Evolutionary conservation across 352 stramenopile species (phyloP), one percentile per base, ranked within the genome.

Genomic region (Pythium folliculosum): DNA sequence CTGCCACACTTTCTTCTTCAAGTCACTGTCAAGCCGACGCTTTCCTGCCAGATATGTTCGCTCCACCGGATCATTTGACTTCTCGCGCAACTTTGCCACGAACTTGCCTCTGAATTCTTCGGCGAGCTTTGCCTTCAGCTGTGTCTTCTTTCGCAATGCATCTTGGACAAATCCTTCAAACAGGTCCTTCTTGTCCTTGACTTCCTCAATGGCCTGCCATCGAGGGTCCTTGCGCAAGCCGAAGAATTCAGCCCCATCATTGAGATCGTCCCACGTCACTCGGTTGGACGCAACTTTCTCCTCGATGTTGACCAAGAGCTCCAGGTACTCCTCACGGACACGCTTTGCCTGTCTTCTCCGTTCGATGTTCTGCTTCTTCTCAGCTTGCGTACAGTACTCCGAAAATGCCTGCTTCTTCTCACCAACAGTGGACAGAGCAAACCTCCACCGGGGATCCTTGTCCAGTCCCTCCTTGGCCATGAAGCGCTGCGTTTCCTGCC

Each of bases 381-480:
- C 77, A 0, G 73, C 74, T 37, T 93, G 86, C 21, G 85, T 91
- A 43, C 82, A 90, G 57, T 92, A 95, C 65, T 95, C 87, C 0
- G 87, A 84, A 32, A 89, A 94, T 12, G 80, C 81, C 60, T 95
- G 87, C 48, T 95, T 95, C 74, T 93, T 92, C 43, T 95, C 85
- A 14, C 87, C 87, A 0, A 89, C 80, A 0, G 79, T 91, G 1
- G 68, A 63, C 13, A 94, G 59, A 10, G 84, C 82, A 55, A 85
- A 90, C 47, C 78, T 80, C 84, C 84, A 95, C 6, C 82, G 74
- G 4, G 84, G 78, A 60, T 92, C 86, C 13, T 72, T 81, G 16
- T 82, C 70, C 47, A 82, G 67, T 9, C 73, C 72, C 40, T 92
- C 81, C 45, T 90, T 90, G n/a, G 56, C 47, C 30, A 94, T 77